These are phyloP conservation scores for Capronia coronata DNA, from an alignment of 2,329 filamentous ascomycete genomes.

Conservation along the genomic window DNA sequence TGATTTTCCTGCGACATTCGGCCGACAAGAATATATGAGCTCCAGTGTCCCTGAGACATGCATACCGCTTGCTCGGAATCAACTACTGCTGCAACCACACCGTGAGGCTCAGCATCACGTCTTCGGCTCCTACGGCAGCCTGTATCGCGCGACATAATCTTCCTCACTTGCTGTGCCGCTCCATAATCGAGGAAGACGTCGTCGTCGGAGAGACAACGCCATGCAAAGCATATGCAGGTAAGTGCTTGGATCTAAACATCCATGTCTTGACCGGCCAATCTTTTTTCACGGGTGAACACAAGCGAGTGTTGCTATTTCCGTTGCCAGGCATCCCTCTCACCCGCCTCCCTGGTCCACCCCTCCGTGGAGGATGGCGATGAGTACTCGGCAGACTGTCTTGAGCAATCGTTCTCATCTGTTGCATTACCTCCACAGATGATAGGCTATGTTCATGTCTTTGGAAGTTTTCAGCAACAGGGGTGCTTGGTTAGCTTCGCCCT, in stretches of 20 bases:
- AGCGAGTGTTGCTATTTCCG: background rate
- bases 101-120: background rate
- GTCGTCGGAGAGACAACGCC: background rate
- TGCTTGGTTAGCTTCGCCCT: background rate
- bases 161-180: too few relatives aligned
- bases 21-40: background rate
- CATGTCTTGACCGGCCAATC: background rate
- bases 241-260: too few relatives aligned
- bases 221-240: too few relatives aligned
- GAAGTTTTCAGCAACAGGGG: background rate
- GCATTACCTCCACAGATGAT: background rate
- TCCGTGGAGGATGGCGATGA: background rate
- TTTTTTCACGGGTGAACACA: background rate
- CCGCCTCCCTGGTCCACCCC: background rate
- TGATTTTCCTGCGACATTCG: background rate
- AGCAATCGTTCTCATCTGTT: background rate
- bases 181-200: background rate
- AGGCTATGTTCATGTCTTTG: background rate
- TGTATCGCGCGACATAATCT: too few relatives aligned
- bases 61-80: background rate
- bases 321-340: background rate
- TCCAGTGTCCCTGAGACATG: slow-evolving; percentile 4
- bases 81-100: background rate
- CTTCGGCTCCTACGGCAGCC: background rate
- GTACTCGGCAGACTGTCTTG: background rate